Conservation (phyloP, 2,329 filamentous ascomycete genomes). For the Alternaria ethzedia region DNA sequence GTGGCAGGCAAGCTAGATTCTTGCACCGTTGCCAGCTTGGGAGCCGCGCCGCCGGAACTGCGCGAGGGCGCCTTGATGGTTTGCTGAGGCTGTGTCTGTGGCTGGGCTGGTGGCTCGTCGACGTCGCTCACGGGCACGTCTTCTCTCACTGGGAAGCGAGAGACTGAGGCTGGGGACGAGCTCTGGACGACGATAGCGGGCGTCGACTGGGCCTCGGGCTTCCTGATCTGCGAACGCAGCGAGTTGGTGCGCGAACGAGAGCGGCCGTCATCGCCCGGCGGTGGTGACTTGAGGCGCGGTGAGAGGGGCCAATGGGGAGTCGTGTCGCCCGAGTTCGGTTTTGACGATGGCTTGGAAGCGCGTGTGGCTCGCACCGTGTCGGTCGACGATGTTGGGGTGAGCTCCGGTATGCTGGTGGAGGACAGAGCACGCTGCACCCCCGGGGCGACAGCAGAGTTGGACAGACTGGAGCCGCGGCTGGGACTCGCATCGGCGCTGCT, state of each 20-base stretch:
- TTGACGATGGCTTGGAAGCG: constrained; percentile 68
- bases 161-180: constrained; percentile 50
- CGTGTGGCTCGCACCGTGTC: constrained; percentile 69
- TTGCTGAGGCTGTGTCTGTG: constrained; percentile 13
- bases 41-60: constrained; percentile 62
- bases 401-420: constrained; percentile 69
- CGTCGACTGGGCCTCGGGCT: constrained; percentile 39
- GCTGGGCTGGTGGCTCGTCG: constrained; percentile 41
- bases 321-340: constrained; percentile 52
- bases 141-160: constrained; percentile 39
- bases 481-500: constrained; percentile 55
- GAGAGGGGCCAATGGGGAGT: constrained; percentile 78
- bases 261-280: constrained; percentile 50
- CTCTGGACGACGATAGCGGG: constrained; percentile 56
- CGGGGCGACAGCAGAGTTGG: constrained; percentile 46
- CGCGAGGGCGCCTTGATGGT: constrained; percentile 55
- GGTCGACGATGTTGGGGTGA: constrained; percentile 63
- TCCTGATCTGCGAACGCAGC: constrained; percentile 45
- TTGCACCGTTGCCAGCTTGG: constrained; percentile 85
- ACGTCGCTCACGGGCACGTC: constrained; percentile 40
- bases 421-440: constrained; percentile 72
- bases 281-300: constrained; percentile 78
- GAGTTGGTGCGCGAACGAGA: constrained; percentile 54
- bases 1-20: constrained; percentile 80
- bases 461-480: constrained; percentile 45